Base-by-base conservation (phyloP, 768 basidiomycete species). In the Suillus subaureus region DNA sequence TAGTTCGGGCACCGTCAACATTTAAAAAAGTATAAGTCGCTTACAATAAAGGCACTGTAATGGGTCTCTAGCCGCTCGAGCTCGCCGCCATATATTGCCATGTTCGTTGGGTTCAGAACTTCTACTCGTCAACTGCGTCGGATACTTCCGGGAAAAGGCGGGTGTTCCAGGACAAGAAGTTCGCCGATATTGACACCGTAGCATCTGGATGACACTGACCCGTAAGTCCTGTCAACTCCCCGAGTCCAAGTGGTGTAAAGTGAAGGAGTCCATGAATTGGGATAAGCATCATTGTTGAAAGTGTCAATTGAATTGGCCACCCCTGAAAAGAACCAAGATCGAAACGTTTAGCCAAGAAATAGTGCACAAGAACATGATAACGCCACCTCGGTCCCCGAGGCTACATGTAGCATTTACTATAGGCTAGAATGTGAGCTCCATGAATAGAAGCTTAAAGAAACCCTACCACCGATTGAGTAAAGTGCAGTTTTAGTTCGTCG, bases 181-280 rank as follows among this genome's bases (percentile, higher is more conserved):
- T 92, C 92, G 45, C 89, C 90, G 45, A 93, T 78, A 72, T 92
- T 92, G 52, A 90, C 87, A n/a, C 86, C 81, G 57, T n/a, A 23
- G 9, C 61, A 61, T 21, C 49, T 40, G 16, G 9, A 63, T 45
- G 55, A 33, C 11, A 71, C 80, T 68, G 71, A 86, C 88, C 89
- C 89, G 69, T 79, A 80, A 40, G 90, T 77, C 47, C 79, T 84
- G 78, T 92, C 84, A 60, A 78, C 78, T 16, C 85, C 86, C 80
- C 81, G 94, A 28, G 78, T 82, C 91, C 93, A 96, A 35, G 79
- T 84, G 70, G 88, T 81, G 78, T 90, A 91, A 61, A 96, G 79
- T 15, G 90, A 84, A 1, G 92, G 93, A 8, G 91, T 90, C 88
- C 91, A 95, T 4, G 84, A 86, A 71, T 95, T 92, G 12, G 89